Base-by-base conservation (phyloP, 2,329 filamentous ascomycete genomes). In the Thielaviopsis populi region DNA sequence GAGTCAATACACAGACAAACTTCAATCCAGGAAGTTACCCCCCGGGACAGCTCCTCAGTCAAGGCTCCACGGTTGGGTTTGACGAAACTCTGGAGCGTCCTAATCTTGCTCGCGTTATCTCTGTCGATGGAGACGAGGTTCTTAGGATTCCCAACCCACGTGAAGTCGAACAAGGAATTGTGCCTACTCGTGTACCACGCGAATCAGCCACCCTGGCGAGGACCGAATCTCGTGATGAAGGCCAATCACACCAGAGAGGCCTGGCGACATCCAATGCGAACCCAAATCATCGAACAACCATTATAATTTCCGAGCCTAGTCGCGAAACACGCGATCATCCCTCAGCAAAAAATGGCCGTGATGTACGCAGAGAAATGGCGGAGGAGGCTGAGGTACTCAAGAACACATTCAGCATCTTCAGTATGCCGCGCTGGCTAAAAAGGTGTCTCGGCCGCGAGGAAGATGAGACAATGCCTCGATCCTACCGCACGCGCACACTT, bases 61-160 rank as follows among this genome's bases (percentile, higher is more conserved):
- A 61, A 76, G 86, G 10, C 81, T 82, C 0, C 69, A 70, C 42
- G 11, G 59, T 37, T 22, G 42, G 43, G 5, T 63, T 46, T 24
- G 61, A 66, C 27, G 43, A 63, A 19, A 58, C 43, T 1, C 10
- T 64, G 1, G 37, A 61, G 15, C 65, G 65, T 15, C 65, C 65
- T 17, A 33, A 59, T 22, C 58, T 63, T 11, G 19, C 61, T 33
- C 61, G 65, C 7, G 37, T 61, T 15, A 40, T 96, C 70, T 88
- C 88, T 5, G 86, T 89, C 64, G 83, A 84, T 67, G 85, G 88
- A 64, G 86, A 84, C 62, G 84, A 85, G 41, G 84, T 91, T 0
- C 76, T 97, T 53, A 86, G 90, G 48, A 97, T 99, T 69, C 94
- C 94, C 0, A 91, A 91, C 22, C 94, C 94, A 0, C 80, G 91